phyloP scores from a whole-genome alignment of 2,329 filamentous ascomycete species.

The Nigrospora oryzae region DNA sequence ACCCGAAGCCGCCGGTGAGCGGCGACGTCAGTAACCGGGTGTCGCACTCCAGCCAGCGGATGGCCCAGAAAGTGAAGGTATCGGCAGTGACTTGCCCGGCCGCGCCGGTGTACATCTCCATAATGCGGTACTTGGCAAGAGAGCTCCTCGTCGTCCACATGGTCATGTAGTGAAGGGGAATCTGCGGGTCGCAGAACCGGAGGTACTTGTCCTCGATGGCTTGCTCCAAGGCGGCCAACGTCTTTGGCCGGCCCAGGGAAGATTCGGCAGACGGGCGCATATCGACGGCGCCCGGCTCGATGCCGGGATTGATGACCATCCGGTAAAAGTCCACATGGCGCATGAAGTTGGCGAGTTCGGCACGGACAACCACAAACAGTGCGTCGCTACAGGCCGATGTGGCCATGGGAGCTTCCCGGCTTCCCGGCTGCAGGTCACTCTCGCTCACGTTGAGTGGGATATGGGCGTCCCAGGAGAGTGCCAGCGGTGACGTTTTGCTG shows the following conservation, averaged over 20 bases:
- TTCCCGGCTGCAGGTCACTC: constrained; percentile 31
- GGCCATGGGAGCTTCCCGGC: constrained; percentile 20
- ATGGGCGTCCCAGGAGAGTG: constrained; percentile 27
- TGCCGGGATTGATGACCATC: too few relatives aligned
- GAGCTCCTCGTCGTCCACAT: constrained; percentile 27
- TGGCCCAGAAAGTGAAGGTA: too few relatives aligned
- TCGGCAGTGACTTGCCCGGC: constrained; percentile 6
- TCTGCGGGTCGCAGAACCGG: constrained; percentile 25
- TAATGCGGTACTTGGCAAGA: constrained; percentile 38
- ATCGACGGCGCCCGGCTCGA: too few relatives aligned
- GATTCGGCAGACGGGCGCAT: too few relatives aligned
- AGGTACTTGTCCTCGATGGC: constrained; percentile 38
- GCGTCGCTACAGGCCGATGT: constrained; percentile 27
- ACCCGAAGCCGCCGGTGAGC: constrained; percentile 22
- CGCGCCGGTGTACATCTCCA: constrained; percentile 34
- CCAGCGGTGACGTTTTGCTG: constrained; percentile 9
- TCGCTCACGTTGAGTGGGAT: constrained; percentile 36
- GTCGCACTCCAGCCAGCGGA: constrained; percentile 7
- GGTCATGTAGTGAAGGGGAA: constrained; percentile 31
- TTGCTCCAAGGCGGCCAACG: constrained; percentile 25
- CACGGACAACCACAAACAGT: constrained; percentile 29
- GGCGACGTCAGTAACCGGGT: constrained; percentile 21
- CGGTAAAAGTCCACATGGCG: too few relatives aligned
- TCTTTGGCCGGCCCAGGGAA: too few relatives aligned
- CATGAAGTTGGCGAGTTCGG: constrained; percentile 28